Evolutionary conservation across 495 filamentous ascomycete species (phyloP), one percentile per base, ranked within the genome.

Genomic region (Aspergillus ostianus): DNA sequence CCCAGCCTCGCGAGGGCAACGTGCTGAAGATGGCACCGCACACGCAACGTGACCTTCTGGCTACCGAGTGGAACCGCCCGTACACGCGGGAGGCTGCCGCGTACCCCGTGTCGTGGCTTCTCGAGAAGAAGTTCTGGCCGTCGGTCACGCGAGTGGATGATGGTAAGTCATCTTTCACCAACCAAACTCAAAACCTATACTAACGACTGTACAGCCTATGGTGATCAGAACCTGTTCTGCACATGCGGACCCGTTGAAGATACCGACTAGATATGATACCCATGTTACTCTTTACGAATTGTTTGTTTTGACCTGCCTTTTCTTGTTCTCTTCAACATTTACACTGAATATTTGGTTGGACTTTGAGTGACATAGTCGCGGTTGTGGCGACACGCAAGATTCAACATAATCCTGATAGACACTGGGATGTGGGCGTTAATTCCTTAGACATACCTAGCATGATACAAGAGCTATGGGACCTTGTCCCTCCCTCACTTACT

Each of bases 41-140:
- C 74, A 87, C 91, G 2, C 85, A 91, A 74, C 84, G 85, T 53
- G 95, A 98, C 68, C 77, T 98, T 23, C 75, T 97, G 23, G 17
- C 69, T 7, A 64, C 53, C 10, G 82, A 89, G 63, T 97, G 92
- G 92, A 77, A 90, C 55, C 79, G 94, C 23, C 78, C 82, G 0
- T 98, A 98, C 70, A 84, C 80, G 12, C 80, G 91, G 30, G 90
- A 94, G 80, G 80, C 84, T 73, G 94, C 94, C 10, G 94, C 93
- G 3, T 98, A 96, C 71, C 94, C 94, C 19, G 70, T 96, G 64
- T 78, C 86, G 3, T 97, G 85, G 80, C 74, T 98, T 62, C 84
- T 84, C 76, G 90, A 96, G 84, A 97, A 95, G 87, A 98, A 98
- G 80, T 97, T 98, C 78, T 98, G 94, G 94, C 93, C 94, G 0